Base-by-base conservation (phyloP, 441 rosid genomes). In the Bocquillonia castaneifolia region DNA sequence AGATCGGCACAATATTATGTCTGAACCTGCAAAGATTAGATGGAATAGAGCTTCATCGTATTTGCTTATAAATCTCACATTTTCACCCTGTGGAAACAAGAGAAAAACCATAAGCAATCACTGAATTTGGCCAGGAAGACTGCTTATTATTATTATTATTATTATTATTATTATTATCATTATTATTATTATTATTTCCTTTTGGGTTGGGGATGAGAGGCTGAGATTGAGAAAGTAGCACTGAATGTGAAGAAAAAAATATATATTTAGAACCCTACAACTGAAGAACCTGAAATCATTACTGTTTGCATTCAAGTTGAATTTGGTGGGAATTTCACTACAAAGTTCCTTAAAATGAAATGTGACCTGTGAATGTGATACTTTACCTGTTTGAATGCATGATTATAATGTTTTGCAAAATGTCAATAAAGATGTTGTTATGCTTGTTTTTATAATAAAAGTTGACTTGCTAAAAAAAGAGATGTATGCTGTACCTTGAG, bases 11-110 rank as follows among this genome's bases (percentile, higher is more conserved):
- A 86, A 72, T 57, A 88, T 82, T 60, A 88, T 79, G 80, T 88
- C 91, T 42, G 88, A 83, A 76, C 86, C 95, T 50, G 88, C 89
- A 61, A 78, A 67, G 69, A 84, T 59, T 77, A 85, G 66, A 81
- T 85, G 95, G 55, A 74, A 79, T 48, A 84, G 51, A 51, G 45
- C 84, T 66, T 89, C 88, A 34, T 80, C 81, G 22, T 73, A 74
- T 77, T 67, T 63, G 62, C 64, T 64, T 12, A 89, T 56, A 74
- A 85, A 69, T 79, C 69, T 80, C 65, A 84, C 67, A 34, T 67
- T 76, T 64, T 73, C 83, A 77, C 74, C 84, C 90, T 89, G 84
- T 45, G 63, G 64, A 64, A 64, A 75, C 36, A 70, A 44, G 13
- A 10, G 58, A 66, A 67, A n/a, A 63, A 67, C 37, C 45, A 29